Conservation (phyloP, 2,329 filamentous ascomycete species). For the Xylaria sp. region DNA sequence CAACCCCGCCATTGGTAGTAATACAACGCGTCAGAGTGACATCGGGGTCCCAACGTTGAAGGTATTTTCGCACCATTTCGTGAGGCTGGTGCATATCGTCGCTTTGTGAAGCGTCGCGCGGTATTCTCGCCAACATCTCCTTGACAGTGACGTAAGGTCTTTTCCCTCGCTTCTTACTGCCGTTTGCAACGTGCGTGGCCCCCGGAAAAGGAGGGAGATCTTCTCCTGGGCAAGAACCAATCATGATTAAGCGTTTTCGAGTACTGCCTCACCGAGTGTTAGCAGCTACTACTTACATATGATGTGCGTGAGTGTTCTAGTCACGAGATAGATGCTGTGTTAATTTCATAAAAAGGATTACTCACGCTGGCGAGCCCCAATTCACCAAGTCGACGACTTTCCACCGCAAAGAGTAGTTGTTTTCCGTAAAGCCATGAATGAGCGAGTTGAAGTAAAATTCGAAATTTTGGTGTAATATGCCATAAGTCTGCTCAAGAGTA, state of each 20-base stretch:
- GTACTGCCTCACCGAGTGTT: slow-evolving; percentile 34
- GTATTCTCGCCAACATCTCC: slow-evolving; percentile 55
- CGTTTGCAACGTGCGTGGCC: slow-evolving; percentile 65
- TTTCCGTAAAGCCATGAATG: slow-evolving; percentile 71
- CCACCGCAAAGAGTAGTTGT: slow-evolving; percentile 78
- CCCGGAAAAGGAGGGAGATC: slow-evolving; percentile 72
- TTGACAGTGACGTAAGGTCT: slow-evolving; percentile 58
- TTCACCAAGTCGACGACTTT: slow-evolving; percentile 64
- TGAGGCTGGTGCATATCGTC: slow-evolving; percentile 57
- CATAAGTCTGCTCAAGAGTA: slow-evolving; percentile 83
- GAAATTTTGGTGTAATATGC: slow-evolving; percentile 67
- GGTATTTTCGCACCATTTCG: slow-evolving; percentile 45
- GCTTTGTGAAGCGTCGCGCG: slow-evolving; percentile 25
- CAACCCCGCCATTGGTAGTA: slow-evolving; percentile 69
- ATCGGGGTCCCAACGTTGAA: slow-evolving; percentile 59
- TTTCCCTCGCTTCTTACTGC: slow-evolving; percentile 45
- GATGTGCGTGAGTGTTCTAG: too few relatives aligned
- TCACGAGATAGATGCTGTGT: neutral
- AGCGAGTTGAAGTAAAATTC: slow-evolving; percentile 67
- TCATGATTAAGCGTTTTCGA: slow-evolving; percentile 64
- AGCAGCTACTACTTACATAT: neutral
- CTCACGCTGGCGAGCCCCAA: slow-evolving; percentile 61
- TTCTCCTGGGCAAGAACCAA: slow-evolving; percentile 75
- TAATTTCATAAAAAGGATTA: neutral
- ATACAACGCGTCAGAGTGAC: slow-evolving; percentile 66